Conservation (phyloP, 306 rosid species). For the Lablab purpureus region DNA sequence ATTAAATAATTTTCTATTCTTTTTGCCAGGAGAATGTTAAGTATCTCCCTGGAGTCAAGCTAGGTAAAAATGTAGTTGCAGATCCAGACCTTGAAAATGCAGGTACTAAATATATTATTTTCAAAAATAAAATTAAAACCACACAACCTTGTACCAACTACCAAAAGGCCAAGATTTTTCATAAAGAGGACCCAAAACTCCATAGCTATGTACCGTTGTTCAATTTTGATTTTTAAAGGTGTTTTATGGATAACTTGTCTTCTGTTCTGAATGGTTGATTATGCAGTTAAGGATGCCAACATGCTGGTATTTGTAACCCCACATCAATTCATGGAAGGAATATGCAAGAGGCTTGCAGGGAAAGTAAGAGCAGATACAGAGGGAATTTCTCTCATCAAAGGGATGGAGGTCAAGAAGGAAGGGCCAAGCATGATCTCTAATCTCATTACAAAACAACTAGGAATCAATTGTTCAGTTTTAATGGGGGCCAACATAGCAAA, state of each 20-base stretch:
- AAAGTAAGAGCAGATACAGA: constrained; percentile 74
- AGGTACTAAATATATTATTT: constrained; percentile 51
- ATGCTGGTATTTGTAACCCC: constrained; percentile 98
- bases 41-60: constrained; percentile 93
- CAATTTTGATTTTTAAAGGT: neutral
- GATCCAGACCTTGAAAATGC: constrained; percentile 92
- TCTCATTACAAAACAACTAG: constrained; percentile 72
- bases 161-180: neutral
- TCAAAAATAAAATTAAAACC: neutral
- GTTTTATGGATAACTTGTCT: neutral
- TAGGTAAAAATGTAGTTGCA: constrained; percentile 89
- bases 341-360: constrained; percentile 81
- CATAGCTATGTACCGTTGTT: neutral
- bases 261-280: constrained; percentile 43
- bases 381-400: constrained; percentile 97
- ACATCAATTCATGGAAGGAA: constrained; percentile 97
- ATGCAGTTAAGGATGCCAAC: constrained; percentile 85
- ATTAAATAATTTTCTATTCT: neutral
- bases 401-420: constrained; percentile 98
- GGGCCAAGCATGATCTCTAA: constrained; percentile 97
- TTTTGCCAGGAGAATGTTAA: constrained; percentile 82
- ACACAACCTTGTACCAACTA: neutral
- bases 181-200: neutral
- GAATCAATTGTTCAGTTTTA: constrained; percentile 83
- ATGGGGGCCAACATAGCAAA: constrained; percentile 99